Base-by-base conservation (phyloP, 1,139 yeast genomes). In the Maudiozyma humilis region DNA sequence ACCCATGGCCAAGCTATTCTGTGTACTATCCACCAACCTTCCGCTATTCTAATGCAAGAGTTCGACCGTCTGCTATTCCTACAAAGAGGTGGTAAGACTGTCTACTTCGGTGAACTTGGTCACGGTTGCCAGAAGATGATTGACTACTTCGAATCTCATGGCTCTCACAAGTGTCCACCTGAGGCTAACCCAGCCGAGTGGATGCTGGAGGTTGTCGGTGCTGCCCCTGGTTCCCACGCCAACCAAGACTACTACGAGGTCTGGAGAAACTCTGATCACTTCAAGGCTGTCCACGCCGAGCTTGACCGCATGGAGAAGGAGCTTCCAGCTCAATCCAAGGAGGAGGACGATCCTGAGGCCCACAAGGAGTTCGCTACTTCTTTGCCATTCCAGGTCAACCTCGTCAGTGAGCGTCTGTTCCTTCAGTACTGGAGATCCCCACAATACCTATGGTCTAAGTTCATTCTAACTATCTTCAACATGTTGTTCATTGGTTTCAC, bases 1-100 rank as follows among this genome's bases (percentile, higher is more conserved):
- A 72, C 76, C 60, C 79, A 78, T 53, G 94, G 94, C 20, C 94
- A 84, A 64, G 89, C 93, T 40, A 79, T 84, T 56, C 67, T 82
- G 59, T 82, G 91, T 67, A 83, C 91, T 12, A 83, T 82, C 52
- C 91, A 82, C 63, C 91, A 83, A 63, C 91, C 91, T 46, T 81
- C 88, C 4, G 88, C 91, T 36, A 72, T 81, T 45, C 67, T 83
- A 57, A 72, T 83, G 66, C 81, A 82, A 60, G 85, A 82, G 55
- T 84, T 84, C 59, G 93, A 84, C 56, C 75, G 91, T 49, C 67
- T 84, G 51, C 66, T 84, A 50, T 80, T 84, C 59, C 67, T 84
- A 60, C 82, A 79, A 45, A 72, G 67, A 51, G 94, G 93, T 53
- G 94, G 94, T 47, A 70, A 73, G 55, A 84, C 93, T 7, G 88